These are phyloP conservation scores for Limtongia smithiae DNA, from an alignment of 805 yeast genomes.

Conservation along the genomic window DNA sequence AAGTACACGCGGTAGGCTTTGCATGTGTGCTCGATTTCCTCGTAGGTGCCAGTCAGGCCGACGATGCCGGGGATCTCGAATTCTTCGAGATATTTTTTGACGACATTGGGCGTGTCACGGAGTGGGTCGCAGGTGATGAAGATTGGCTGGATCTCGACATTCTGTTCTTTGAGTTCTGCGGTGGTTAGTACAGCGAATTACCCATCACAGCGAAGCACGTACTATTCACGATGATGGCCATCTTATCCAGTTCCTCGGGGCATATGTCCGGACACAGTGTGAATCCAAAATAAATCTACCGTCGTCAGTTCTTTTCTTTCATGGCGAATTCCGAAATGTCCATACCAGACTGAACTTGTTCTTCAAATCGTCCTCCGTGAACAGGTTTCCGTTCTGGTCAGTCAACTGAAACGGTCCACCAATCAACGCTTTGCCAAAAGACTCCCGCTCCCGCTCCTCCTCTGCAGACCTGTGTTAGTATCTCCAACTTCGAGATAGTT, in stretches of 20 bases:
- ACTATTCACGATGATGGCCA: constrained; percentile 67
- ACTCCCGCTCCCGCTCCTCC: constrained; percentile 16
- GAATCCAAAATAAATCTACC: constrained; percentile 80
- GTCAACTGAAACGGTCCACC: constrained; percentile 83
- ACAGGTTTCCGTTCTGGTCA: constrained; percentile 66
- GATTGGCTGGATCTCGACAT: constrained; percentile 70
- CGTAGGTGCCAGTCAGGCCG: constrained; percentile 90
- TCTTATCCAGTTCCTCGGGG: constrained; percentile 94
- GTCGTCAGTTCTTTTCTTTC: not conserved
- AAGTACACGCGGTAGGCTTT: constrained; percentile 91
- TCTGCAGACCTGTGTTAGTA: not conserved
- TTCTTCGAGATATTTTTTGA: constrained; percentile 77
- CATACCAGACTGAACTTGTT: constrained; percentile 67
- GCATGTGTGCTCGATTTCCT: constrained; percentile 77
- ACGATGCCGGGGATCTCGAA: constrained; percentile 78
- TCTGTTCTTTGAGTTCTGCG: constrained; percentile 52
- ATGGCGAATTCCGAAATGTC: not conserved
- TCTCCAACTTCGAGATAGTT: too few species aligned
- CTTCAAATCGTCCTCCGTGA: constrained; percentile 71
- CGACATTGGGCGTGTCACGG: constrained; percentile 81
- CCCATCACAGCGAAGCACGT: constrained; percentile 1
- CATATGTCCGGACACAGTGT: constrained; percentile 98
- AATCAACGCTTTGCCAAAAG: constrained; percentile 75
- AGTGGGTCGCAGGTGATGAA: constrained; percentile 97
- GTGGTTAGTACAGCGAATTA: not conserved